These are phyloP conservation scores for Chaetomium cochliodes DNA, from an alignment of 495 filamentous ascomycete species.

Conservation along the genomic window DNA sequence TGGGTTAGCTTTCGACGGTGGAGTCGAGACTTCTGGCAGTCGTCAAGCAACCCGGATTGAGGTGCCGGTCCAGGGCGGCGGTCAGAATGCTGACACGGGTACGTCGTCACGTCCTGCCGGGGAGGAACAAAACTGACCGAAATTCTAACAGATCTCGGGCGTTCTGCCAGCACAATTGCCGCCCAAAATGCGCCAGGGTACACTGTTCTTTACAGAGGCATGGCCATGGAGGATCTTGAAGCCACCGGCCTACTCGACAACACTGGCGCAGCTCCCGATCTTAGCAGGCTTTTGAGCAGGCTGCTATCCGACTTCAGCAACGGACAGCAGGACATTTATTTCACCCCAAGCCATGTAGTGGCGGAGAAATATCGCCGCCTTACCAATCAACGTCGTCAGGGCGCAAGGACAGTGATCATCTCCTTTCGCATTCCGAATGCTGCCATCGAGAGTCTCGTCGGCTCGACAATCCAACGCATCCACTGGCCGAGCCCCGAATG, in stretches of 20 bases:
- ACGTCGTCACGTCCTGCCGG: neutral
- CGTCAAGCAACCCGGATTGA: no score
- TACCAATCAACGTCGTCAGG: neutral
- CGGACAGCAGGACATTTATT: neutral
- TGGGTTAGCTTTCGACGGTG: no score
- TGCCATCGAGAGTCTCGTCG: neutral
- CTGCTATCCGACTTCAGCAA: neutral
- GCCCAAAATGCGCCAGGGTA: neutral
- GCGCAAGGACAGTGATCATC: neutral
- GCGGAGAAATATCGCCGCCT: neutral
- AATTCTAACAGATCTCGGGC: neutral
- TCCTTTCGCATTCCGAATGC: neutral
- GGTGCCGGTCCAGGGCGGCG: no score
- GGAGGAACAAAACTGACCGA: neutral
- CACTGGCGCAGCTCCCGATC: neutral
- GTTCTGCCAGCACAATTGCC: neutral
- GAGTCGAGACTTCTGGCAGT: no score
- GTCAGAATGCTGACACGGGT: no score
- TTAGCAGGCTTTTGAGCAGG: neutral
- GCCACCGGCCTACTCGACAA: neutral
- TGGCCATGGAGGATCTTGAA: no score
- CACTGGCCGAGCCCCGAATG: neutral
- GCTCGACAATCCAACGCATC: neutral
- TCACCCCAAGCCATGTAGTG: neutral
- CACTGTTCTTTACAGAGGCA: neutral